phyloP scores from a whole-genome alignment of 2,329 filamentous ascomycete species.

The Colletotrichum cereale region DNA sequence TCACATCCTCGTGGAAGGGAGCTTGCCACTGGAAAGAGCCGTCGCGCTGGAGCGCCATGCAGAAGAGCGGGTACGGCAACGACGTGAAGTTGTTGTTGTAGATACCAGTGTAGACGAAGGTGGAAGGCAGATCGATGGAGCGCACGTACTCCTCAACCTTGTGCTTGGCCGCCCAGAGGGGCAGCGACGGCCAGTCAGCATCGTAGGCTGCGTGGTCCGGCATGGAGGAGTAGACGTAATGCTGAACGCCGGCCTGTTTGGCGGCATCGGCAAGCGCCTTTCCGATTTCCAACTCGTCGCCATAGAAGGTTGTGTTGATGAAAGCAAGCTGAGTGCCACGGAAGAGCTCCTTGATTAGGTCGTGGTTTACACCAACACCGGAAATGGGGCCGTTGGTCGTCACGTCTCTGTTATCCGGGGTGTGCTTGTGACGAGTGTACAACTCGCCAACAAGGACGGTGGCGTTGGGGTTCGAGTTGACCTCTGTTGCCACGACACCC shows the following conservation, averaged over 20 bases:
- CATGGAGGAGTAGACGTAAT: constrained; percentile 98
- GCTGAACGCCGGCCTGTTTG: constrained; percentile 84
- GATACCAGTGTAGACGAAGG: constrained; percentile 95
- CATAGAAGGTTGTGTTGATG: constrained; percentile 98
- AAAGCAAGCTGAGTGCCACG: constrained; percentile 88
- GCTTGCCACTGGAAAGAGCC: constrained; percentile 94
- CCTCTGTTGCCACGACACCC: constrained; percentile 89
- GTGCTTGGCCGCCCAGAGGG: constrained; percentile 93
- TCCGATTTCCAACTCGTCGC: constrained; percentile 92
- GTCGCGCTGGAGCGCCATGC: constrained; percentile 88
- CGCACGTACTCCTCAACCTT: constrained; percentile 92
- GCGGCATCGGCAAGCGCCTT: constrained; percentile 90
- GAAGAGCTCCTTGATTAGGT: constrained; percentile 83
- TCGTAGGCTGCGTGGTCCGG: constrained; percentile 90
- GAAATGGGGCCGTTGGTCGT: constrained; percentile 75
- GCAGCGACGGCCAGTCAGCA: constrained; percentile 82
- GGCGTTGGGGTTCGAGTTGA: constrained; percentile 83
- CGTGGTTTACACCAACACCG: constrained; percentile 76
- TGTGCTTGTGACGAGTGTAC: constrained; percentile 66
- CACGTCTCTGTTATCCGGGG: constrained; percentile 70
- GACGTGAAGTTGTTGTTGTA: constrained; percentile 99
- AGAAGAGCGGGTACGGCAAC: constrained; percentile 91
- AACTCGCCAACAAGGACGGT: constrained; percentile 74
- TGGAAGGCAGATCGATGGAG: constrained; percentile 84
- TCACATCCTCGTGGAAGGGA: constrained; percentile 90